phyloP scores from a whole-genome alignment of 2,329 filamentous ascomycete species.

The Cercospora sesami region DNA sequence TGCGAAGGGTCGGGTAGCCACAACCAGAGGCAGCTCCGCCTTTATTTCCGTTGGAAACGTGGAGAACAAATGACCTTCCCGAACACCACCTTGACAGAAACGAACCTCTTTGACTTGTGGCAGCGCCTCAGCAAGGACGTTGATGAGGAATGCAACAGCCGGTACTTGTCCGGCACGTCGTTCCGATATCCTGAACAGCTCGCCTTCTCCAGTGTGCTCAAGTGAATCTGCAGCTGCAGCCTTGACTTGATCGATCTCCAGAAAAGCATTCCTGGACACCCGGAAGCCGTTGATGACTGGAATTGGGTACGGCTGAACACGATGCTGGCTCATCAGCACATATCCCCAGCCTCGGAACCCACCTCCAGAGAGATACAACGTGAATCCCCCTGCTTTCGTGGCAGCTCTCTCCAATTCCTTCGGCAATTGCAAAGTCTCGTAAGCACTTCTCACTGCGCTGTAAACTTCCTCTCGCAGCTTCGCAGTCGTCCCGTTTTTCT shows the following conservation, averaged over 20 bases:
- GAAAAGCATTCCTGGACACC: constrained; percentile 63
- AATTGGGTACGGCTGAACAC: constrained; percentile 76
- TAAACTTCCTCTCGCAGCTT: constrained; percentile 51
- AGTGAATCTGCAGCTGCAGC: constrained; percentile 42
- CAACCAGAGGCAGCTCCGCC: constrained; percentile 65
- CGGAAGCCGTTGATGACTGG: constrained; percentile 78
- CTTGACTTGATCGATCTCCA: constrained; percentile 51
- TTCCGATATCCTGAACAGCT: constrained; percentile 72
- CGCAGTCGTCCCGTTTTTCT: constrained; percentile 41
- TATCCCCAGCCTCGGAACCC: constrained; percentile 91
- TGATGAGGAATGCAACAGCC: constrained; percentile 78
- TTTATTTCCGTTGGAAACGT: constrained; percentile 61
- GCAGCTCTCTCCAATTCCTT: constrained; percentile 49
- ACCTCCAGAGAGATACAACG: constrained; percentile 83
- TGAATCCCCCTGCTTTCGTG: constrained; percentile 54
- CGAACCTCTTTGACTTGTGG: constrained; percentile 71
- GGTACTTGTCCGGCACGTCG: constrained; percentile 78
- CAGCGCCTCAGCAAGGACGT: constrained; percentile 68
- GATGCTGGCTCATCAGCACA: constrained; percentile 77
- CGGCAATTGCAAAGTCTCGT: constrained; percentile 55
- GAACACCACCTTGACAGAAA: constrained; percentile 85
- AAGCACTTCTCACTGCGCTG: constrained; percentile 52
- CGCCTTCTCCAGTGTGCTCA: constrained; percentile 39
- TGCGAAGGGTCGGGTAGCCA: constrained; percentile 58
- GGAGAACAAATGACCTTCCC: constrained; percentile 79